Evolutionary conservation across 345 rosid genomes (phyloP).

Genomic region (Arabidopsis suecica): DNA sequence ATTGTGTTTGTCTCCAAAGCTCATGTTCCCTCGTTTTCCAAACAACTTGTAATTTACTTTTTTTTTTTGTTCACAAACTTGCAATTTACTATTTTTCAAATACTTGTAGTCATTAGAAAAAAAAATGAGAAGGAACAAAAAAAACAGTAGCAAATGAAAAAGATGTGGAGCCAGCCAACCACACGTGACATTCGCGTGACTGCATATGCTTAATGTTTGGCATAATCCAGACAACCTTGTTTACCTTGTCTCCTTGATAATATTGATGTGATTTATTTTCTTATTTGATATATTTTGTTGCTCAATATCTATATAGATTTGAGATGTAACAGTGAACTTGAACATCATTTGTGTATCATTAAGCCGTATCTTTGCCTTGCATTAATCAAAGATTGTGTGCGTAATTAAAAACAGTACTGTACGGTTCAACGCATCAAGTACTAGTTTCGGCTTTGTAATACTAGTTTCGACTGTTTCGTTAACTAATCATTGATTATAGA

Average conservation of each 20-base stretch:
- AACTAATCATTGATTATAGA: constrained; percentile 41
- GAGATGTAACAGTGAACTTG: constrained; percentile 37
- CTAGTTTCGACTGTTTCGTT: constrained; percentile 3
- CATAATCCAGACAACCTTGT: constrained; percentile 44
- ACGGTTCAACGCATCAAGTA: constrained; percentile 48
- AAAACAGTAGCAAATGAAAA: constrained; percentile 1
- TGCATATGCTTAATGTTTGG: constrained; percentile 32
- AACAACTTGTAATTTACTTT: not conserved
- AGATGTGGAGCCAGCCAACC: constrained; percentile 28
- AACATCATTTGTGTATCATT: constrained; percentile 25
- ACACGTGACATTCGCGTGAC: constrained; percentile 44
- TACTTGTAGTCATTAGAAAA: not conserved
- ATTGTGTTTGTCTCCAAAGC: constrained; percentile 30
- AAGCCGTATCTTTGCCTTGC: constrained; percentile 45
- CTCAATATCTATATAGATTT: not conserved
- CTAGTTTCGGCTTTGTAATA: constrained; percentile 24
- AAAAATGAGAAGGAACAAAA: not conserved
- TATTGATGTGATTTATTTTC: not conserved
- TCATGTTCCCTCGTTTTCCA: constrained; percentile 39
- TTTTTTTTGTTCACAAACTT: not conserved
- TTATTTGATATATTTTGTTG: constrained; percentile 1
- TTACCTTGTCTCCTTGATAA: constrained; percentile 35
- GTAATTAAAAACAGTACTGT: constrained; percentile 26
- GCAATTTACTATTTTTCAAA: not conserved
- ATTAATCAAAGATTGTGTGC: constrained; percentile 44